Base-by-base conservation (phyloP, 1,284 basidiomycete species). In the Ganoderma lingzhi region DNA sequence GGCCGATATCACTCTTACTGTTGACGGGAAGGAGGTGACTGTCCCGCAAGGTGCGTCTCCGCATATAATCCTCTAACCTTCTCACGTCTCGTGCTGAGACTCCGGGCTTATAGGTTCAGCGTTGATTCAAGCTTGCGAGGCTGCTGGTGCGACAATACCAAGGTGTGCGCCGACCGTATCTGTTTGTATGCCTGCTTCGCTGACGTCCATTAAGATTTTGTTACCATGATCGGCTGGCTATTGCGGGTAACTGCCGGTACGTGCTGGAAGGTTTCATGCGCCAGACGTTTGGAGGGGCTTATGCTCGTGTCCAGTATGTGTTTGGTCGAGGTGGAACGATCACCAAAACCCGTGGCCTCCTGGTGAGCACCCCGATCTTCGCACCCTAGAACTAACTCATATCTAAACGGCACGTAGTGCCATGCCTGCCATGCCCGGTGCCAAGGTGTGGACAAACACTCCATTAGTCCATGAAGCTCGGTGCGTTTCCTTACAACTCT, bases 351-450 rank as follows among this genome's bases (percentile, higher is more conserved):
- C 39, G 90, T 97, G 62, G 93, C 93, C 63, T 95, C 90, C 69
- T 94, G 93, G 92, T 93, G 77, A 73, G 87, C 80, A 17, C 12
- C 9, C 73, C 48, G 23, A 12, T 17, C 67, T 41, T n/a, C 44
- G n/a, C 15, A 3, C 14, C 10, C 41, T 17, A 30, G 23, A 55
- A 62, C 10, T 14, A 17, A 2, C 15, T 14, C 41, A 44, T 42
- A 37, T 58, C 62, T 65, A 63, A 64, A 30, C 6, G 32, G 28
- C 4, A 62, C 30, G 58, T 15, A 94, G 97, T 80, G 97, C 97
- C 14, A 97, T 98, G 94, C 98, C 97, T 61, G 97, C 97, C 56
- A 97, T 98, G 96, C 95, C 96, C 64, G 97, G 97, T 65, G 88
- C 96, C 63, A 96, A 96, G 80, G 96, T 99, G 65, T 98, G 93